Percentiles rank a stretch among this genome's conserved stretches.
Conservation (phyloP, 345 rosid genomes). For the Isatis tinctoria region DNA sequence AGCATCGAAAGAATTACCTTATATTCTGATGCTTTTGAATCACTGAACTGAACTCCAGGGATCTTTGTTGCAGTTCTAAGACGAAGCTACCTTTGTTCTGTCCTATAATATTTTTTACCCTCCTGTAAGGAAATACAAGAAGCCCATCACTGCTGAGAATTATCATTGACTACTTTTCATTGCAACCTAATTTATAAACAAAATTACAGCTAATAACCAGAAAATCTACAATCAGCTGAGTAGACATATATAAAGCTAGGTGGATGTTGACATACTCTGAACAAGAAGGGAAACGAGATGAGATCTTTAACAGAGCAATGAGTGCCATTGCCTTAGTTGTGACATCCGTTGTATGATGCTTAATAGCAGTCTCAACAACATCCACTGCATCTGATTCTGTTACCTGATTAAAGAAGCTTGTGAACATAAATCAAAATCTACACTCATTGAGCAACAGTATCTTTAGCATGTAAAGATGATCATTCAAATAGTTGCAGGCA, state of each 20-base stretch:
- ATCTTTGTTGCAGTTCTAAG: constrained; percentile 97
- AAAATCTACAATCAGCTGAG: not conserved
- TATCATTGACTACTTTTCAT: constrained; percentile 7
- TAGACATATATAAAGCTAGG: constrained; percentile 9
- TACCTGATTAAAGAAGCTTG: constrained; percentile 54
- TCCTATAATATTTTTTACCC: constrained; percentile 57
- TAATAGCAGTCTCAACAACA: constrained; percentile 62
- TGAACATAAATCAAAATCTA: constrained; percentile 19
- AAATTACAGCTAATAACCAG: not conserved
- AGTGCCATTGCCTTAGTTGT: constrained; percentile 89
- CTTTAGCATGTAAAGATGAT: not conserved
- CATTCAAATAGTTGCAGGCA: constrained; percentile 1
- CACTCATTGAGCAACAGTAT: not conserved
- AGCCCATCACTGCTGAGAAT: constrained; percentile 4
- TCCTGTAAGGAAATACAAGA: constrained; percentile 48
- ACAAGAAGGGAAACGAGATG: constrained; percentile 92
- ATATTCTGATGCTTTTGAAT: constrained; percentile 84
- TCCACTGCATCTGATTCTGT: constrained; percentile 92
- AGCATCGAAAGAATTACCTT: constrained; percentile 43
- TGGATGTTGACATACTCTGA: constrained; percentile 62
- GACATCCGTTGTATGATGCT: constrained; percentile 65
- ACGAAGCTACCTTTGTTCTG: constrained; percentile 79
- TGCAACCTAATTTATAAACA: not conserved
- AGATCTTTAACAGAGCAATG: constrained; percentile 81
- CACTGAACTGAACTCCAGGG: constrained; percentile 80